Percentiles rank a stretch among this genome's conserved stretches.
Evolutionary conservation across 768 basidiomycete genomes (phyloP).

Genomic region (Termitomyces bulborhizus): DNA sequence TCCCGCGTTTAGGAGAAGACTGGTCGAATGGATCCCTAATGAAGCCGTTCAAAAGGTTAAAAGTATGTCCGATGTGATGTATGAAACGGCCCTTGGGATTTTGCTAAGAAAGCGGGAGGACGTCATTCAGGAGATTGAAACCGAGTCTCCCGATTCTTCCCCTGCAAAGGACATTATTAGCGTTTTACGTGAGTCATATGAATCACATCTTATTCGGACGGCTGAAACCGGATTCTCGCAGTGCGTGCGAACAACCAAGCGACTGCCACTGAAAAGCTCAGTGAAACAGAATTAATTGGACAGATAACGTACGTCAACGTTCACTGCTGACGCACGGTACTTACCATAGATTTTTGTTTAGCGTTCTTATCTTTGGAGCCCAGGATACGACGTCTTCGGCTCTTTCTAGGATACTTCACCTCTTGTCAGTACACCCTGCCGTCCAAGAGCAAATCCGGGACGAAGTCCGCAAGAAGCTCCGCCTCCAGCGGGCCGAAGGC

Average conservation of each 20-base stretch:
- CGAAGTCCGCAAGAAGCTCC: slow-evolving; percentile 26
- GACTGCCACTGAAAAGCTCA: slow-evolving; percentile 27
- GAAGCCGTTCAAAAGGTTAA: slow-evolving; percentile 34
- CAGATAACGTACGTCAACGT: slow-evolving; percentile 39
- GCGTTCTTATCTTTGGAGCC: slow-evolving; percentile 44
- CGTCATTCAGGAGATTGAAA: slow-evolving; percentile 16
- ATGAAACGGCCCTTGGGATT: slow-evolving; percentile 33
- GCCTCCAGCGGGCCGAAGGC: slow-evolving; percentile 10
- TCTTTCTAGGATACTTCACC: slow-evolving; percentile 34
- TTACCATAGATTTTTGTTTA: slow-evolving; percentile 11
- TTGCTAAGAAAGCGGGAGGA: slow-evolving; percentile 30
- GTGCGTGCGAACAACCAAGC: slow-evolving; percentile 33
- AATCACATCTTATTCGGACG: background rate
- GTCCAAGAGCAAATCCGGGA: slow-evolving; percentile 31
- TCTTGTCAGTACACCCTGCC: slow-evolving; percentile 30
- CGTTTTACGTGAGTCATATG: slow-evolving; percentile 32
- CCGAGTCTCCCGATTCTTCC: slow-evolving; percentile 16
- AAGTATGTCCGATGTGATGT: slow-evolving; percentile 43
- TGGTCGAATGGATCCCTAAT: slow-evolving; percentile 36
- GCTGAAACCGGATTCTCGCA: slow-evolving; percentile 9
- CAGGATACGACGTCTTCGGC: slow-evolving; percentile 44
- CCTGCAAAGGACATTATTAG: slow-evolving; percentile 44
- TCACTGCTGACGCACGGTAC: background rate
- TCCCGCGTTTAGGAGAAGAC: slow-evolving; percentile 32
- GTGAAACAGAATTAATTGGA: slow-evolving; percentile 38